Evolutionary conservation across 352 stramenopile genomes (phyloP).

Genomic region (Thraustochytrium sp.): DNA sequence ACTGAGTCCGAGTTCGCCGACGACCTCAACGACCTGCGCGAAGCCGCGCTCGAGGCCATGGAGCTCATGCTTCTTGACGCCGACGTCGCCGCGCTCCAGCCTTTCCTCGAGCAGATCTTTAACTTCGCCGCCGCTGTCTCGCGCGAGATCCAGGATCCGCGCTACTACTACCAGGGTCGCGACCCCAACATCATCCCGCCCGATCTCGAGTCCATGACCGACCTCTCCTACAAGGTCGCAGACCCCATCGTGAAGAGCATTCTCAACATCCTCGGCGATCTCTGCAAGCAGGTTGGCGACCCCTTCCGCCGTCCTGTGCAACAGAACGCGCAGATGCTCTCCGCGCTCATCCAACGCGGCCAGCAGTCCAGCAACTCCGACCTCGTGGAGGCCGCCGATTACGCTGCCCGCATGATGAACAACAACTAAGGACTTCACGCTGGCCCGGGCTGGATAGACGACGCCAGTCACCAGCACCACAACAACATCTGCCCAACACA

Average conservation of each 20-base stretch:
- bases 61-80: conserved; percentile 30
- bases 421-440: not conserved
- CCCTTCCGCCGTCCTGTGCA: not conserved
- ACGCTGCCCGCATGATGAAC: not conserved
- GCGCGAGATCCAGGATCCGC: not conserved
- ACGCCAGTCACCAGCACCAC: too few relatives aligned
- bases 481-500: too few relatives aligned
- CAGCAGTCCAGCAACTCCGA: not conserved
- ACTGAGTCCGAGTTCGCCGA: not conserved
- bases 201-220: not conserved
- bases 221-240: not conserved
- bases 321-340: not conserved
- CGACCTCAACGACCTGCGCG: conserved; percentile 14
- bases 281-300: not conserved
- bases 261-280: conserved; percentile 7
- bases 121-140: not conserved
- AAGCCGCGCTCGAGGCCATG: conserved; percentile 18
- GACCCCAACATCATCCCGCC: not conserved
- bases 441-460: too few relatives aligned
- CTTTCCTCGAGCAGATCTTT: not conserved
- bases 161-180: conserved; percentile 9
- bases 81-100: not conserved
- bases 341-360: not conserved
- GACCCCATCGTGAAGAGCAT: not conserved
- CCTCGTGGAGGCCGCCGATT: not conserved